A percentile compares a stretch with the other conserved stretches of the same genome.
phyloP scores from a whole-genome alignment of 352 stramenopile species.

The Phytophthora fragariae region DNA sequence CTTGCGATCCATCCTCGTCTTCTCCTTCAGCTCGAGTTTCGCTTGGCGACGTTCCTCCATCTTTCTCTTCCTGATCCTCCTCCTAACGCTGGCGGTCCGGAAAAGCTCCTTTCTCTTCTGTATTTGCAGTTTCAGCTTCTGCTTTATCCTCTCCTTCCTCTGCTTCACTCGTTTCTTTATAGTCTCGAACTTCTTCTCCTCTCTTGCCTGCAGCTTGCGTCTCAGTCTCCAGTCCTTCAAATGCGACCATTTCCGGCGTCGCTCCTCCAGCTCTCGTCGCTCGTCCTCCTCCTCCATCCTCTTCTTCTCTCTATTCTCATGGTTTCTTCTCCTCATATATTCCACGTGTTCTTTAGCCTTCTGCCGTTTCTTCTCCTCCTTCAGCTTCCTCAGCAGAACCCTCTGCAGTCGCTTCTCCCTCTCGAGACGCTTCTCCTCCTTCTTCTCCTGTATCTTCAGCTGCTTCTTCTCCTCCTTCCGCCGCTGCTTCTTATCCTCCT shows the following conservation, averaged over 20 bases:
- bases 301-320: background rate
- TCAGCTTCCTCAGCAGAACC: constrained; percentile 2
- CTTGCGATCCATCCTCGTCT: background rate
- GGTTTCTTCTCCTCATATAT: background rate
- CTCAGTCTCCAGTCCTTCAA: constrained; percentile 31
- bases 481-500: constrained; percentile 3
- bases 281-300: background rate
- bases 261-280: background rate
- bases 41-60: background rate
- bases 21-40: background rate
- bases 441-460: constrained; percentile 8
- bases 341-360: background rate
- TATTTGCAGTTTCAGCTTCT: background rate
- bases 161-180: constrained; percentile 4
- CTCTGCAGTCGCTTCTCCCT: constrained; percentile 12
- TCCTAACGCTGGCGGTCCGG: background rate
- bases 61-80: background rate
- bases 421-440: background rate
- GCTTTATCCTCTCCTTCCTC: constrained; percentile 25
- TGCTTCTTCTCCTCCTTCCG: constrained; percentile 7
- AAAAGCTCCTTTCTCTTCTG: background rate
- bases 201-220: constrained; percentile 20
- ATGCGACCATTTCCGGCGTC: background rate
- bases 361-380: background rate
- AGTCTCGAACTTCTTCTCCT: background rate